Evolutionary conservation across 139 green algal species (phyloP).

Genomic region (Penium margaritaceum): DNA sequence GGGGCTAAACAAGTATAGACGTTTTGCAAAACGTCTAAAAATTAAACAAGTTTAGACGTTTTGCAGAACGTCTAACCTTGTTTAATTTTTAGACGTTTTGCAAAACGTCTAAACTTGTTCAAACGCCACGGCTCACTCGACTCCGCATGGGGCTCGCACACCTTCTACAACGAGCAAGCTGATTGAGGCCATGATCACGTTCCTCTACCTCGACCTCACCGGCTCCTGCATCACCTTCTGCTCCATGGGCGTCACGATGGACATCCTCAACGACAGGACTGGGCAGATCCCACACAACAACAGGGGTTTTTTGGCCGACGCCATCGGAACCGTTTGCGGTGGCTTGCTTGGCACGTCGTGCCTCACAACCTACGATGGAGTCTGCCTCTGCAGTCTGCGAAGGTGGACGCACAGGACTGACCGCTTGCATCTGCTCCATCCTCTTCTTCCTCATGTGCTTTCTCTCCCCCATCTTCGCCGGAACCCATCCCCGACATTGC

Average conservation of each 20-base stretch:
- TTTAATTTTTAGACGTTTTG: too few relatives aligned
- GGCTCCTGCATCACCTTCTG: slow-evolving; percentile 56
- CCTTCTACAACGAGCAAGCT: slow-evolving; percentile 39
- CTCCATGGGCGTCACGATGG: slow-evolving; percentile 48
- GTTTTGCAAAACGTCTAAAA: too few relatives aligned
- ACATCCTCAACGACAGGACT: slow-evolving; percentile 42
- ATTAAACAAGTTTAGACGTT: too few relatives aligned
- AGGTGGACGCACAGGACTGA: slow-evolving; percentile 66
- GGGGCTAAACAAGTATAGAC: too few relatives aligned
- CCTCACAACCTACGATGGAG: slow-evolving; percentile 68
- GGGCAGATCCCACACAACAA: slow-evolving; percentile 15
- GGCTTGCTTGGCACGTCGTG: slow-evolving; percentile 66
- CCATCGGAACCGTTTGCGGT: slow-evolving; percentile 59
- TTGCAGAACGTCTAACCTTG: too few relatives aligned
- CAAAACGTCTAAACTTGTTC: too few relatives aligned
- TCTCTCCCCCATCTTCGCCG: slow-evolving; percentile 73
- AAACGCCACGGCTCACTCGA: slow-evolving; percentile 44
- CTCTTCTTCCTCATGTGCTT: slow-evolving; percentile 74
- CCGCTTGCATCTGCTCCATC: slow-evolving; percentile 48
- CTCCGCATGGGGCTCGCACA: slow-evolving; percentile 55
- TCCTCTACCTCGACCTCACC: slow-evolving; percentile 75
- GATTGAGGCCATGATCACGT: slow-evolving; percentile 60
- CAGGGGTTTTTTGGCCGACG: slow-evolving; percentile 58
- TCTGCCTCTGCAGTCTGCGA: slow-evolving; percentile 65
- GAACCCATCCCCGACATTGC: slow-evolving; percentile 72